Evolutionary conservation across 2,329 filamentous ascomycete species (phyloP).

Genomic region (Daldinia eschscholtzii): DNA sequence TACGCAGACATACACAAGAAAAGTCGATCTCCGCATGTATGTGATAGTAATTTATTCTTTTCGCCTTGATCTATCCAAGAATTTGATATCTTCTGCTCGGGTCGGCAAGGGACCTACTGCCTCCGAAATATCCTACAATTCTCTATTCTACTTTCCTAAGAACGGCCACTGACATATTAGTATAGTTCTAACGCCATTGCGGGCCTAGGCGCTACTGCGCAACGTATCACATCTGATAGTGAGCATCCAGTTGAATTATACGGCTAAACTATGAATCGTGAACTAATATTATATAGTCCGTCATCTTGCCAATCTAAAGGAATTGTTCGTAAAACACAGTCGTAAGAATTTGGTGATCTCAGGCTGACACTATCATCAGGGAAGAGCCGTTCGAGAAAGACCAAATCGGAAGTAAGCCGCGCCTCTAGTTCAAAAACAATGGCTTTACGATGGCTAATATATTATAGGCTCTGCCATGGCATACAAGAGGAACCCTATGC

Average conservation of each 20-base stretch:
- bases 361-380: conserved; percentile 16
- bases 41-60: not conserved
- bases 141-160: not conserved
- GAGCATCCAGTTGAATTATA: conserved; percentile 3
- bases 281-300: conserved; percentile 59
- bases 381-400: conserved; percentile 75
- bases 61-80: not conserved
- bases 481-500: conserved; percentile 48
- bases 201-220: conserved; percentile 82
- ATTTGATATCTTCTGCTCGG: too few relatives aligned
- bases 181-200: conserved; percentile 77
- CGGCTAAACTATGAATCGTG: not conserved
- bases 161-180: not conserved
- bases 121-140: not conserved
- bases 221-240: conserved; percentile 78
- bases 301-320: conserved; percentile 81
- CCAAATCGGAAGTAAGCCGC: conserved; percentile 66
- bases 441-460: conserved; percentile 15
- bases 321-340: conserved; percentile 59
- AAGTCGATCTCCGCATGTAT: conserved; percentile 80
- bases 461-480: conserved; percentile 37
- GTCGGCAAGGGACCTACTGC: too few relatives aligned
- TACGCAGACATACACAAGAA: conserved; percentile 66
- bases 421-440: too few relatives aligned
- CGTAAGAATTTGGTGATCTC: not conserved